Percentiles rank a stretch among this genome's conserved stretches.
Conservation (phyloP, 306 rosid genomes). For the Gynostemma pentaphyllum region DNA sequence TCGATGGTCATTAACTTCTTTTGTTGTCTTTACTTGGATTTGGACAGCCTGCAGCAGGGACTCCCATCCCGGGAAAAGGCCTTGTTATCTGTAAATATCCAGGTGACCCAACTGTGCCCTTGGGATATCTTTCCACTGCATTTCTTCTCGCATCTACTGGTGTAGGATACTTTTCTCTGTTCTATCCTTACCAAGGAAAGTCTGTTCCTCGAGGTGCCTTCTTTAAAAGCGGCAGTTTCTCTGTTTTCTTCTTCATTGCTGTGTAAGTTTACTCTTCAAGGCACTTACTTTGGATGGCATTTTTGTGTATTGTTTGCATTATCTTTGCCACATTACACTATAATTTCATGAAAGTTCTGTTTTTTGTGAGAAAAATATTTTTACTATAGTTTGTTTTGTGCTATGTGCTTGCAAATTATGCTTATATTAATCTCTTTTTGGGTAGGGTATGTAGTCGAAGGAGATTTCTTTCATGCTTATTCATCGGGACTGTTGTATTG, state of each 20-base stretch:
- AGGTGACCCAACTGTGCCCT: slow-evolving; percentile 41
- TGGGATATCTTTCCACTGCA: slow-evolving; percentile 48
- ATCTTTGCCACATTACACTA: no score
- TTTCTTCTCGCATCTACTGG: slow-evolving; percentile 46
- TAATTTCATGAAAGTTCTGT: not conserved
- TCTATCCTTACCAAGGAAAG: slow-evolving; percentile 69
- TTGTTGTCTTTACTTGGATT: not conserved
- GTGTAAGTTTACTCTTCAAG: slow-evolving; percentile 31
- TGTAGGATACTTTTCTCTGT: slow-evolving; percentile 40
- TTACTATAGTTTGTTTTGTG: no score
- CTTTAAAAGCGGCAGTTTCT: slow-evolving; percentile 34
- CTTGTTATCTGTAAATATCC: slow-evolving; percentile 55
- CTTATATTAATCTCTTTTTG: no score
- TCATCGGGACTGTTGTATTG: no score
- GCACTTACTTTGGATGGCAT: not conserved
- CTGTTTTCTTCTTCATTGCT: slow-evolving; percentile 49
- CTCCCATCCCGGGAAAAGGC: slow-evolving; percentile 23
- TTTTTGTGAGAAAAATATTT: no score
- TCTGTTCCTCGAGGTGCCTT: slow-evolving; percentile 43
- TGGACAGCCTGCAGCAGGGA: slow-evolving; percentile 64
- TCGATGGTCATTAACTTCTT: not conserved
- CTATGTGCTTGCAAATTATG: no score
- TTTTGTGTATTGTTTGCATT: not conserved
- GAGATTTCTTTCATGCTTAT: no score
- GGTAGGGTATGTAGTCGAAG: no score